Percentiles rank a stretch among this genome's conserved stretches.
Evolutionary conservation across 345 rosid species (phyloP).

Genomic region (Populus deltoides): DNA sequence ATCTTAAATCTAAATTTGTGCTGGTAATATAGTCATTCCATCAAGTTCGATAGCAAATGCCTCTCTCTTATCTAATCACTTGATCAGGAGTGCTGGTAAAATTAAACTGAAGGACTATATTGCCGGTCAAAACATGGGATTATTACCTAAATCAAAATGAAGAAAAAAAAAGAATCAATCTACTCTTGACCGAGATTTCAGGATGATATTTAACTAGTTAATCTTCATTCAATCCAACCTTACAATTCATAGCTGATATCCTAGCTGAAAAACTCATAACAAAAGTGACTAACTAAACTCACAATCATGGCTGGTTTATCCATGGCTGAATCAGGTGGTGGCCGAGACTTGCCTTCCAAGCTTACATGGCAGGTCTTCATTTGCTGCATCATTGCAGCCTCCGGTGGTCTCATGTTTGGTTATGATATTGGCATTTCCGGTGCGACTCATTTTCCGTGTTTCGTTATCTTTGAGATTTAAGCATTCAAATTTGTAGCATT

Average conservation of each 20-base stretch:
- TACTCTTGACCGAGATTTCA: too few species aligned
- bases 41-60: too few species aligned
- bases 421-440: constrained; percentile 63
- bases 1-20: too few species aligned
- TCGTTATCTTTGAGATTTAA: not conserved
- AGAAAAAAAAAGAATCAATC: too few species aligned
- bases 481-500: not conserved
- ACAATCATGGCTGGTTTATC: constrained; percentile 27
- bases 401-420: constrained; percentile 64
- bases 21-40: too few species aligned
- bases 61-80: too few species aligned
- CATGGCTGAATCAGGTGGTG: constrained; percentile 22
- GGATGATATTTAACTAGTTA: too few species aligned
- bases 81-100: too few species aligned
- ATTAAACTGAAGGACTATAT: too few species aligned
- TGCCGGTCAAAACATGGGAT: too few species aligned
- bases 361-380: constrained; percentile 42
- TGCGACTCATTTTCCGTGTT: not conserved
- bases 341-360: constrained; percentile 30
- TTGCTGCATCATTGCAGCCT: constrained; percentile 50
- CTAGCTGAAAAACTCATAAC: not conserved
- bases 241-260: not conserved
- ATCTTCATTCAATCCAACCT: not conserved
- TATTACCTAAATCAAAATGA: too few species aligned
- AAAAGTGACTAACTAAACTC: not conserved